Evolutionary conservation across 768 basidiomycete species (phyloP).

Genomic region (Mycena crocata): DNA sequence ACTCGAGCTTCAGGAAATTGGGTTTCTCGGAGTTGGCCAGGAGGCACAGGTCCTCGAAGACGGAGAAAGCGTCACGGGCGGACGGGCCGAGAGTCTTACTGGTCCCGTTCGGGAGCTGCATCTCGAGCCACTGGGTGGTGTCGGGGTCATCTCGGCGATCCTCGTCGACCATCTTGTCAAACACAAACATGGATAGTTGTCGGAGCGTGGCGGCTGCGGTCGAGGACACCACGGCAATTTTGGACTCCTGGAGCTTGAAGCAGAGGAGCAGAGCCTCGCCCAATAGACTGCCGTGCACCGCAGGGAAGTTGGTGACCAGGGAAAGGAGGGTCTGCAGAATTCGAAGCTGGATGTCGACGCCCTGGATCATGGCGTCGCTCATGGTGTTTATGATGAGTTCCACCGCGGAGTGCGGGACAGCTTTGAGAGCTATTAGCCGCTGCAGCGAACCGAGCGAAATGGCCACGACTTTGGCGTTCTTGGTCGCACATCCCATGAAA

Average conservation of each 20-base stretch:
- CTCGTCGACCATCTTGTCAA: constrained; percentile 92
- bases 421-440: constrained; percentile 87
- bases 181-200: constrained; percentile 97
- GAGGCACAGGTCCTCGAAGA: constrained; percentile 94
- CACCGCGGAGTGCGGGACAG: constrained; percentile 84
- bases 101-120: constrained; percentile 76
- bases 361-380: constrained; percentile 89
- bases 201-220: constrained; percentile 97
- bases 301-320: constrained; percentile 88
- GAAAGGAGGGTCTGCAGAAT: constrained; percentile 93
- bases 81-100: constrained; percentile 76
- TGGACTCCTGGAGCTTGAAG: constrained; percentile 95
- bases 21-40: constrained; percentile 87
- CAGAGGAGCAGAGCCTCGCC: constrained; percentile 92
- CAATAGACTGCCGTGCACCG: constrained; percentile 81
- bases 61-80: constrained; percentile 84
- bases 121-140: constrained; percentile 50
- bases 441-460: constrained; percentile 93
- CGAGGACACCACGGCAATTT: constrained; percentile 95
- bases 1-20: constrained; percentile 83
- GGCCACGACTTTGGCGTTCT: constrained; percentile 93
- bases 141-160: constrained; percentile 61
- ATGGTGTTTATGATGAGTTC: constrained; percentile 86
- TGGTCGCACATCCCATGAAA: constrained; percentile 94
- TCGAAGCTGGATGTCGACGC: constrained; percentile 96